phyloP scores from a whole-genome alignment of 2,329 filamentous ascomycete species.

The Ambrosiella xylebori region DNA sequence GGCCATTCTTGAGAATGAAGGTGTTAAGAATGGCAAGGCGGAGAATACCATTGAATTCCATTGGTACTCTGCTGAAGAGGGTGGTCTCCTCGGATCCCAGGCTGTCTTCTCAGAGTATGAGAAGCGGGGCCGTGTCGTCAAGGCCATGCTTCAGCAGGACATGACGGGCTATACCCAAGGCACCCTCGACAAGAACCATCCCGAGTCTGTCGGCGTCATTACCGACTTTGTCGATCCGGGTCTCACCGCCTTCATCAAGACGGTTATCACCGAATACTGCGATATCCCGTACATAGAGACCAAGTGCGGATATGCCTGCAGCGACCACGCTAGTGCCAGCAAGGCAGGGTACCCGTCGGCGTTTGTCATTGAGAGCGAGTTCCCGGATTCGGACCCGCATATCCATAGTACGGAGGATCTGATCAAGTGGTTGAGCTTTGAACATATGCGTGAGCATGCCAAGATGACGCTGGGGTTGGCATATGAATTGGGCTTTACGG shows the following conservation, averaged over 20 bases:
- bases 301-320: slow-evolving; percentile 76
- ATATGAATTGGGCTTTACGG: slow-evolving; percentile 44
- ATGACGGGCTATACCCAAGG: slow-evolving; percentile 85
- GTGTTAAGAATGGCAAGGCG: slow-evolving; percentile 52
- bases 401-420: slow-evolving; percentile 60
- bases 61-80: slow-evolving; percentile 88
- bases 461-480: slow-evolving; percentile 30
- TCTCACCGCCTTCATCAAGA: slow-evolving; percentile 80
- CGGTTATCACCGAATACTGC: slow-evolving; percentile 74
- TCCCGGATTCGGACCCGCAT: slow-evolving; percentile 45
- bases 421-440: slow-evolving; percentile 49
- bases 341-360: slow-evolving; percentile 48
- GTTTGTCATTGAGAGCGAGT: slow-evolving; percentile 45
- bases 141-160: slow-evolving; percentile 96
- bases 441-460: slow-evolving; percentile 49
- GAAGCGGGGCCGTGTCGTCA: slow-evolving; percentile 54
- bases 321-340: slow-evolving; percentile 52
- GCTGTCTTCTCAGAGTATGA: slow-evolving; percentile 76
- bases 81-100: slow-evolving; percentile 71
- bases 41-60: slow-evolving; percentile 89
- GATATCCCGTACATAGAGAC: slow-evolving; percentile 73
- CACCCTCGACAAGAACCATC: slow-evolving; percentile 64
- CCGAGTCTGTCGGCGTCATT: slow-evolving; percentile 80
- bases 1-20: slow-evolving; percentile 56
- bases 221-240: slow-evolving; percentile 74